phyloP scores from a whole-genome alignment of 331 rosid species.

The Telfairia occidentalis region DNA sequence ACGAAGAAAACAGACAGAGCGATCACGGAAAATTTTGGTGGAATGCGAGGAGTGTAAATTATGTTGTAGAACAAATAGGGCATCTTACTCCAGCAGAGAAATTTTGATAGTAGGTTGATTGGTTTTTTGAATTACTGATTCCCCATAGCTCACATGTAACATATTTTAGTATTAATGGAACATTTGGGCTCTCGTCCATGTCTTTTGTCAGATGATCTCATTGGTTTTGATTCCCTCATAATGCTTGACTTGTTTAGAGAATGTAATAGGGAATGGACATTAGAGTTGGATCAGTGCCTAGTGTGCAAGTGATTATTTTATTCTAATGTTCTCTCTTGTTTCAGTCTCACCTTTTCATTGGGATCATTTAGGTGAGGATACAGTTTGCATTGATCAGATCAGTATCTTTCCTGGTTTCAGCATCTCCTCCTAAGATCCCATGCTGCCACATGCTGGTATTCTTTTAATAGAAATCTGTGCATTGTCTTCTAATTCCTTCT shows the following conservation, averaged over 20 bases:
- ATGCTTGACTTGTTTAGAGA: slow-evolving; percentile 2
- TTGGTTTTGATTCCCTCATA: neutral
- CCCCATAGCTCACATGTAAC: neutral
- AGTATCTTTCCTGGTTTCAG: neutral
- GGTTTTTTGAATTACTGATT: neutral
- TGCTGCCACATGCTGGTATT: neutral
- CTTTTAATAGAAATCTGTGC: neutral
- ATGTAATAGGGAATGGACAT: neutral
- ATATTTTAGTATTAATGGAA: neutral
- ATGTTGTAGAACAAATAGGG: slow-evolving; percentile 52
- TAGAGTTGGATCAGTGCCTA: neutral
- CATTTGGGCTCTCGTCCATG: neutral
- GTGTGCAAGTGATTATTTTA: neutral
- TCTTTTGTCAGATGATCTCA: neutral
- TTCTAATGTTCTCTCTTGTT: neutral
- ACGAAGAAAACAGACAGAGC: neutral
- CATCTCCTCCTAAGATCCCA: neutral
- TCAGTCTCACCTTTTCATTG: neutral
- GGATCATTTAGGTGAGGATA: neutral
- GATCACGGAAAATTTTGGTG: slow-evolving; percentile 10
- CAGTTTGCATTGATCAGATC: neutral
- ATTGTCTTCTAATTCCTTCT: neutral
- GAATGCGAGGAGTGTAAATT: slow-evolving; percentile 22
- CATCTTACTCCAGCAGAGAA: slow-evolving; percentile 38
- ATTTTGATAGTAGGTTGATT: slow-evolving; percentile 3